Evolutionary conservation across 306 rosid species (phyloP).

Genomic region (Prunus mira): DNA sequence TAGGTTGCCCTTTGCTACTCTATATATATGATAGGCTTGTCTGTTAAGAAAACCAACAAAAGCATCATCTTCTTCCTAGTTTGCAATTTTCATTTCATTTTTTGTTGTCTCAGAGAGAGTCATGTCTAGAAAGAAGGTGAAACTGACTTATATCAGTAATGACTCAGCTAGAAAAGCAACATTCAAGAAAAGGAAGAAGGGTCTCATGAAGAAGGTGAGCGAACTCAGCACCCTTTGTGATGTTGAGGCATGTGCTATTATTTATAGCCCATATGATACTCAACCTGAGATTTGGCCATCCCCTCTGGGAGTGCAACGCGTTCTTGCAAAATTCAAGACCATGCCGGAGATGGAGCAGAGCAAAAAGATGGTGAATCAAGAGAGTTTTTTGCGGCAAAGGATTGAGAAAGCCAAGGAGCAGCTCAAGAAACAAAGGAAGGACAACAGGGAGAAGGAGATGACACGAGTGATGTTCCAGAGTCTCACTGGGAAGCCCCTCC

Average conservation of each 20-base stretch:
- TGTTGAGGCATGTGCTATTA: constrained; percentile 47
- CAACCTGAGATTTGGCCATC: constrained; percentile 50
- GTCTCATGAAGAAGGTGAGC: constrained; percentile 48
- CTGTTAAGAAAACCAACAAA: not conserved
- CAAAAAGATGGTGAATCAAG: constrained; percentile 35
- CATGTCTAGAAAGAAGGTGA: constrained; percentile 59
- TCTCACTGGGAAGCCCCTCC: constrained; percentile 9
- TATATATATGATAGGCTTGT: not conserved
- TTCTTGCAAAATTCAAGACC: constrained; percentile 23
- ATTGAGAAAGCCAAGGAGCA: constrained; percentile 21
- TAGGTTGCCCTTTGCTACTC: not conserved
- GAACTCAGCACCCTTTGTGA: constrained; percentile 55
- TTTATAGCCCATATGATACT: constrained; percentile 42
- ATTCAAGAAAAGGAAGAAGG: constrained; percentile 58
- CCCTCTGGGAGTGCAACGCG: constrained; percentile 18
- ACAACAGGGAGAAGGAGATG: constrained; percentile 29
- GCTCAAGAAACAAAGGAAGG: constrained; percentile 22
- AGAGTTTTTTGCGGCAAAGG: constrained; percentile 27
- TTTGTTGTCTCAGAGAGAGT: not conserved
- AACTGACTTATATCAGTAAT: constrained; percentile 32
- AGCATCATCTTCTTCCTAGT: not conserved
- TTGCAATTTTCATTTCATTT: not conserved
- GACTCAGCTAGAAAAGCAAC: constrained; percentile 53
- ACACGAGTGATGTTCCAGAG: constrained; percentile 19
- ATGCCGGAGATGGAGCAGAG: constrained; percentile 33